Base-by-base conservation (phyloP, 495 filamentous ascomycete species). In the Podospora anserina region DNA sequence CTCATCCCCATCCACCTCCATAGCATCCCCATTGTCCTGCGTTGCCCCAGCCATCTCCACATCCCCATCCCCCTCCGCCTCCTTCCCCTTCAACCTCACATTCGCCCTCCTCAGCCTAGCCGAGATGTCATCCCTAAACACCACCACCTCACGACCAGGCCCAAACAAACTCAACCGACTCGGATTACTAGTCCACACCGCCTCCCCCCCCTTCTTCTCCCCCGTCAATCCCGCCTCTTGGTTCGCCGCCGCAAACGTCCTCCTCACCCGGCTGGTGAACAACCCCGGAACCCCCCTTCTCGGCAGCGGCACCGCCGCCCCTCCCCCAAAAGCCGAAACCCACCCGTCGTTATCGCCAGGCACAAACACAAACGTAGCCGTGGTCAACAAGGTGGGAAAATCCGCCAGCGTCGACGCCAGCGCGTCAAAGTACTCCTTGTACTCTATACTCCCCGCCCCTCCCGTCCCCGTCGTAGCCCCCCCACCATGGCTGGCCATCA, bases 271-370 rank as follows among this genome's bases (percentile, higher is more conserved):
- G 7, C 88, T 91, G 0, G 94, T 97, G 76, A 97, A 98, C 58
- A 97, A 74, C 2, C 94, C 91, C 7, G 95, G 96, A 4, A 99
- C 85, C 0, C 81, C 74, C 60, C 89, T 88, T 15, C 91, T 83
- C 0, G 95, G 95, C 15, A 97, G 74, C 7, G 88, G 83, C 1
- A 89, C 85, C 1, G 91, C 86, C 56, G 92, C 89, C n/a, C 95
- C 95, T 15, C 87, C 89, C 2, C 89, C 90, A 78, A 97, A 97
- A 3, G 92, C 86, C 0, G 92, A 94, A 2, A 81, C 79, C 95
- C 95, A 99, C 13, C 93, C 92, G 75, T 99, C 95, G 76, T 96
- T 96, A 75, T 97, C 94, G 55, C 94, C 94, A 2, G 95, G 95
- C 0, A 99, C 90, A 71, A 98, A 97, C 15, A 97, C 79, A 71